Percentiles rank a stretch among this genome's conserved stretches.
These are phyloP conservation scores for Diaporthe citri DNA, from an alignment of 2,329 filamentous ascomycete species.

Conservation along the genomic window DNA sequence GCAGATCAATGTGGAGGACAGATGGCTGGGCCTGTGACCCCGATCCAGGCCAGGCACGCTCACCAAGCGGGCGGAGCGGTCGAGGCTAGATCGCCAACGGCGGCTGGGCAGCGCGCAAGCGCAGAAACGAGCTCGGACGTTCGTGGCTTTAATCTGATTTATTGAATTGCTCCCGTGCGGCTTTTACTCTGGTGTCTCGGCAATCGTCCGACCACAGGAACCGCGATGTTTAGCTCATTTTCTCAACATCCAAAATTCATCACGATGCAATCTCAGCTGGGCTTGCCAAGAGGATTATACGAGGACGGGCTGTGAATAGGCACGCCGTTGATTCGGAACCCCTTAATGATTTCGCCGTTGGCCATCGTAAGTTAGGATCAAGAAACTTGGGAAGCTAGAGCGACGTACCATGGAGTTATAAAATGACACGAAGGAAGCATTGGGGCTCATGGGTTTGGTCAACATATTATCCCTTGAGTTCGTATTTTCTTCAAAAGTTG, in stretches of 20 bases:
- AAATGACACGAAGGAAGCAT: not conserved
- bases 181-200: not conserved
- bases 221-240: not conserved
- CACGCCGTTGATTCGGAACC: not conserved
- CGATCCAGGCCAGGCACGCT: not conserved
- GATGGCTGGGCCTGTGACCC: too few relatives aligned
- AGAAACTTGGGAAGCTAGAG: not conserved
- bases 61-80: not conserved
- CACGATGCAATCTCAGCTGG: not conserved
- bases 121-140: not conserved
- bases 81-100: not conserved
- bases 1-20: not conserved
- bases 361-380: not conserved
- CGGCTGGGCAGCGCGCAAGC: not conserved
- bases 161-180: not conserved
- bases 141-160: not conserved
- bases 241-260: not conserved
- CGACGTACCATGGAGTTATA: not conserved
- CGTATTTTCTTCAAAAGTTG: not conserved
- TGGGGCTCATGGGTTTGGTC: fast-evolving
- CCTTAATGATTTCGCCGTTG: not conserved
- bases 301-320: not conserved
- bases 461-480: not conserved
- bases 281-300: not conserved
- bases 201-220: not conserved